phyloP scores from a whole-genome alignment of 208 protist genomes.

The Tritrichomonas musculus region DNA sequence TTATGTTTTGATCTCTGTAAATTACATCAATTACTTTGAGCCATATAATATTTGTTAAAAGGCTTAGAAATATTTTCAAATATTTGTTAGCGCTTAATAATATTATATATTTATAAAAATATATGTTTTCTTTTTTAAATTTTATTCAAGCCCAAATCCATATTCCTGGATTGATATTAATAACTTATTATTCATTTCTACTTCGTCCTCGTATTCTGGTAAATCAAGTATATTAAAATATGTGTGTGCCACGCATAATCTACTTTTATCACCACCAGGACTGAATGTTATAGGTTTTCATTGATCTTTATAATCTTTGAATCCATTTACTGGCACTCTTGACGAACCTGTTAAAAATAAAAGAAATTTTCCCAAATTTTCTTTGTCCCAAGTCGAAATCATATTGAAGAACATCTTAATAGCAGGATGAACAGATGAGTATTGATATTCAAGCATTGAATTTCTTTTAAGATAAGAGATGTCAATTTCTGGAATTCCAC shows the following conservation, averaged over 20 bases:
- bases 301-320: constrained; percentile 64
- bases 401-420: constrained; percentile 94
- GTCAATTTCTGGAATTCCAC: constrained; percentile 88
- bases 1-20: no score
- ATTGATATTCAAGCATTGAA: constrained; percentile 76
- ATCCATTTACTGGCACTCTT: constrained; percentile 89
- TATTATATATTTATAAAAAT: no score
- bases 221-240: constrained; percentile 88
- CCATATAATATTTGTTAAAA: no score
- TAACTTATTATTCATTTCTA: constrained; percentile 50
- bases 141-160: no score
- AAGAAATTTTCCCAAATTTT: constrained; percentile 77
- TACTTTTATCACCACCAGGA: constrained; percentile 46
- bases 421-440: constrained; percentile 50
- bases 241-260: constrained; percentile 86
- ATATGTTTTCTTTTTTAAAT: no score
- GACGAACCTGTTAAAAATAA: constrained; percentile 95
- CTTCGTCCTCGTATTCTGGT: constrained; percentile 76
- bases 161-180: constrained; percentile 50
- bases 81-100: no score
- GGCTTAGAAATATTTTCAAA: no score
- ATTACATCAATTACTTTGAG: no score
- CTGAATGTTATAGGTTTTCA: constrained; percentile 41
- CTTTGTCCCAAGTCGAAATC: constrained; percentile 63
- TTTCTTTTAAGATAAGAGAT: constrained; percentile 77